Evolutionary conservation across 2,329 filamentous ascomycete genomes (phyloP).

Genomic region (Aureobasidium sp.): DNA sequence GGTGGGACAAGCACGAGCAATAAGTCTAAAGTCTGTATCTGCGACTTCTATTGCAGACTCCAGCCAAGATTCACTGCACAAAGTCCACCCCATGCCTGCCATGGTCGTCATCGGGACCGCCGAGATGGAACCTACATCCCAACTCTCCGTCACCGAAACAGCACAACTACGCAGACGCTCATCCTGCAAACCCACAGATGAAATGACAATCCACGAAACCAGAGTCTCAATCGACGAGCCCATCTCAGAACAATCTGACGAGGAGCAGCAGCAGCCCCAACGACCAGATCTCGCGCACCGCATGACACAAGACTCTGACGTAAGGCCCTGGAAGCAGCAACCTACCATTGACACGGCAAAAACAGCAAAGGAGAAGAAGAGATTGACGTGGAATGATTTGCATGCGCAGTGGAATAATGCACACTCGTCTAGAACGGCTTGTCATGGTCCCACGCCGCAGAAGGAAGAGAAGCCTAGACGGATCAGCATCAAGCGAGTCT

Average conservation of each 20-base stretch:
- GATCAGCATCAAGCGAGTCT: neutral
- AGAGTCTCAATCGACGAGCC: neutral
- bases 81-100: neutral
- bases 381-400: slow-evolving; percentile 1
- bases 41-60: neutral
- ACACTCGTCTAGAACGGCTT: neutral
- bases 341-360: neutral
- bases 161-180: neutral
- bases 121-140: neutral
- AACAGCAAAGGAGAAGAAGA: neutral
- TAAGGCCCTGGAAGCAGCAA: neutral
- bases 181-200: neutral
- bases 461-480: neutral
- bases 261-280: neutral
- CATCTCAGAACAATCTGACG: neutral
- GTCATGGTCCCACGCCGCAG: neutral
- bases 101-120: neutral
- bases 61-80: neutral
- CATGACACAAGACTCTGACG: neutral
- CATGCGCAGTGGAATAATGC: neutral
- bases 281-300: neutral
- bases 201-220: neutral
- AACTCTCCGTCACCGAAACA: neutral
- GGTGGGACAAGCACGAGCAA: neutral
- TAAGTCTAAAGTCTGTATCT: neutral